phyloP scores from a whole-genome alignment of 78 protist species.

The slime mould (Dictyostelium discoideum) region DNA sequence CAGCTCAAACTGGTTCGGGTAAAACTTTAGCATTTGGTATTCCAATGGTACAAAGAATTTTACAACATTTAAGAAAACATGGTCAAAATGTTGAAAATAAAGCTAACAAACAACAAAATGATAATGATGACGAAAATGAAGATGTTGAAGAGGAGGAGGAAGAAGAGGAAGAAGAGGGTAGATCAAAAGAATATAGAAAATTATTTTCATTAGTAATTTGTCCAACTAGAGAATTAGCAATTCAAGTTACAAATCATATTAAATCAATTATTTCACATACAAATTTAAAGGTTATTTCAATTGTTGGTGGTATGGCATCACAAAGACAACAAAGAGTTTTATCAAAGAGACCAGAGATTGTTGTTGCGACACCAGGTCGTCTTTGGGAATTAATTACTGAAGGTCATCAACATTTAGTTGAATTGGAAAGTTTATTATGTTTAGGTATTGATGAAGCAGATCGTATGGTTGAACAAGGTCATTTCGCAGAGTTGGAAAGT shows the following conservation, averaged over 20 bases:
- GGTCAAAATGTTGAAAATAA: not conserved
- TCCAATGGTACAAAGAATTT: slow-evolving; percentile 84
- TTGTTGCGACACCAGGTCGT: slow-evolving; percentile 93
- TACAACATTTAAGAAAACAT: slow-evolving; percentile 40
- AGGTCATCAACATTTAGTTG: slow-evolving; percentile 30
- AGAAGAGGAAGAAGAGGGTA: not conserved
- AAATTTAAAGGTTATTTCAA: slow-evolving; percentile 53
- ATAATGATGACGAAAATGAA: not conserved
- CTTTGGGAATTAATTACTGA: slow-evolving; percentile 87
- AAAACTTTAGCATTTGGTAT: slow-evolving; percentile 94
- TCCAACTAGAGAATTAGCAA: slow-evolving; percentile 85
- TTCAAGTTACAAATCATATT: slow-evolving; percentile 78
- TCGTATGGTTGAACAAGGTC: slow-evolving; percentile 88
- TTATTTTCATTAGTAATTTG: slow-evolving; percentile 56
- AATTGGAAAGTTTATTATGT: slow-evolving; percentile 49
- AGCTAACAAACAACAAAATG: not conserved
- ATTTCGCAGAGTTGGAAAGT: slow-evolving; percentile 80
- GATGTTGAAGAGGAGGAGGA: not conserved
- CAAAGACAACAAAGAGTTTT: slow-evolving; percentile 86
- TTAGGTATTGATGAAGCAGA: slow-evolving; percentile 93
- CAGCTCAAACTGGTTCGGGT: slow-evolving; percentile 92
- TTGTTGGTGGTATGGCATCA: slow-evolving; percentile 90
- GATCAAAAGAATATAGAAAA: not conserved
- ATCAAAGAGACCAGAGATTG: slow-evolving; percentile 82
- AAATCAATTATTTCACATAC: slow-evolving; percentile 54